Conservation (phyloP, 352 stramenopile species). For the Pythium folliculosum region DNA sequence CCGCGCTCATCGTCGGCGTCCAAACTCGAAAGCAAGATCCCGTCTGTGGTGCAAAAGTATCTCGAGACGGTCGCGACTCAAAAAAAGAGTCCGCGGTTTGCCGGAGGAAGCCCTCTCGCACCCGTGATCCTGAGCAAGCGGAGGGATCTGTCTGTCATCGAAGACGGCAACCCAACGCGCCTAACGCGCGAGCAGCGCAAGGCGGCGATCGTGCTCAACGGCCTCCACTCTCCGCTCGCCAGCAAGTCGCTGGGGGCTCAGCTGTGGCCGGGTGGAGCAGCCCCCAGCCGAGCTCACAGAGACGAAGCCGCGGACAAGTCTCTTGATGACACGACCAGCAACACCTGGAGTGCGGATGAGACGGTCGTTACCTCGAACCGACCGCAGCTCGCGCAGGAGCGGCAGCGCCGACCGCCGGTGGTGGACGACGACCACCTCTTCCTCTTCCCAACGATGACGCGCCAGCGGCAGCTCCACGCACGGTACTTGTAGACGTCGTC, state of each 20-base stretch:
- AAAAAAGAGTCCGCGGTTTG: slow-evolving; percentile 7
- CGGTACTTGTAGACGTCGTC: slow-evolving; percentile 14
- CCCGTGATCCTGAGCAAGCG: slow-evolving; percentile 27
- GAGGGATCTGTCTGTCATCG: neutral
- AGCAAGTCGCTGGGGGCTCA: slow-evolving; percentile 24
- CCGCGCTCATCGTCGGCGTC: neutral
- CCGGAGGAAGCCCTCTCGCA: neutral
- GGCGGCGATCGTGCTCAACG: slow-evolving; percentile 18
- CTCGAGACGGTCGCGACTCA: neutral
- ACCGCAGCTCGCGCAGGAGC: neutral
- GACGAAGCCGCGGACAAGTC: slow-evolving; percentile 15
- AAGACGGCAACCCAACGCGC: neutral
- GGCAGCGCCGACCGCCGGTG: too few species aligned
- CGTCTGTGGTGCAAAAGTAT: slow-evolving; percentile 21
- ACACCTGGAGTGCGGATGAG: neutral
- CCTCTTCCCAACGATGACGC: slow-evolving; percentile 37
- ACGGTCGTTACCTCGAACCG: neutral
- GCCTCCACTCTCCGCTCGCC: slow-evolving; percentile 27
- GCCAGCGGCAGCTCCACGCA: slow-evolving; percentile 35
- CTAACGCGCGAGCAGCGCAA: slow-evolving; percentile 31
- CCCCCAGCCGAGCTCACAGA: neutral
- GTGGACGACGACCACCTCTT: slow-evolving; percentile 29
- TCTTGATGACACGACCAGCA: neutral
- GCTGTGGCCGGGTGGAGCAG: neutral
- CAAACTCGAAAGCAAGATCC: slow-evolving; percentile 14